Conservation (phyloP, 352 stramenopile genomes). For the Phytophthora pistaciae region DNA sequence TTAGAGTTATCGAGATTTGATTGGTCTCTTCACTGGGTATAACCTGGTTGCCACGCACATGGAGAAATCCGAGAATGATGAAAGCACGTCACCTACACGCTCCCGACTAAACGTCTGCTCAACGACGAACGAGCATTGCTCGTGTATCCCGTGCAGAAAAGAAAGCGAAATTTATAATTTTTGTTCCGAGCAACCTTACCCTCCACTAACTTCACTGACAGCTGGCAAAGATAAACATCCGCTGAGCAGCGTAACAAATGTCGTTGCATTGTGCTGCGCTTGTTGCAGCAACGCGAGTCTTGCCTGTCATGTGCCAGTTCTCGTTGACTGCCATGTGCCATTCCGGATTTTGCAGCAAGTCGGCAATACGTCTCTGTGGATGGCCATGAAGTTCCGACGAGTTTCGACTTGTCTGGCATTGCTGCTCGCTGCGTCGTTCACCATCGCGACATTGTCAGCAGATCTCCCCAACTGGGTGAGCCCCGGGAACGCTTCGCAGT, state of each 20-base stretch:
- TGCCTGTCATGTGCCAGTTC: not conserved
- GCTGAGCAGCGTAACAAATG: not conserved
- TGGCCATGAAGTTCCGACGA: conserved; percentile 13
- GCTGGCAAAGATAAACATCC: not conserved
- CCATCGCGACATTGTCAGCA: not conserved
- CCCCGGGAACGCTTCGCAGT: conserved; percentile 28
- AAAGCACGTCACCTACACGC: too few relatives aligned
- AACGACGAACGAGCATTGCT: not conserved
- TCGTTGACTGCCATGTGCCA: conserved; percentile 6
- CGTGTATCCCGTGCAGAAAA: conserved; percentile 3
- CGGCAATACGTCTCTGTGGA: not conserved
- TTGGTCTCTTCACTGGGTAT: too few relatives aligned
- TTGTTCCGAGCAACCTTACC: not conserved
- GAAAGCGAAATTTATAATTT: not conserved
- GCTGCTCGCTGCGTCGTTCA: conserved; percentile 4
- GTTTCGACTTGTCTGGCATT: conserved; percentile 2
- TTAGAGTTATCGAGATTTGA: too few relatives aligned
- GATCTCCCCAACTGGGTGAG: conserved; percentile 42
- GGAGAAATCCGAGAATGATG: too few relatives aligned
- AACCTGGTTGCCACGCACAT: too few relatives aligned
- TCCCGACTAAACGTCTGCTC: not conserved
- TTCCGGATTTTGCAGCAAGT: conserved; percentile 10
- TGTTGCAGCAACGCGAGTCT: not conserved
- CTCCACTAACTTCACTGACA: not conserved
- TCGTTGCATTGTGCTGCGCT: not conserved